These are phyloP conservation scores for Nicotiana undulata DNA, from an alignment of 257 asterid genomes.

Conservation along the genomic window DNA sequence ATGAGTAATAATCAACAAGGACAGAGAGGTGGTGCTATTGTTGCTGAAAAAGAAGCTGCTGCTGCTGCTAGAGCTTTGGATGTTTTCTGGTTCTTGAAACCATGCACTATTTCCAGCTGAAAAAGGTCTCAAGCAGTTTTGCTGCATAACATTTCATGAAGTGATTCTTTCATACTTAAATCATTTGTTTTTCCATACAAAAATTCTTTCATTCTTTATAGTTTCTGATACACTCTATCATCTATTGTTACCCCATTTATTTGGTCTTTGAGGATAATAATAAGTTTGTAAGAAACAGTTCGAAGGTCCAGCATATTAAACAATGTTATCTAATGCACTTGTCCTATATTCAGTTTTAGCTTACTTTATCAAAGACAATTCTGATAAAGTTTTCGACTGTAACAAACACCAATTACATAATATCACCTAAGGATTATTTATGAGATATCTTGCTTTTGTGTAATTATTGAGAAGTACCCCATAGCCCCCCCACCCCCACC, in stretches of 20 bases:
- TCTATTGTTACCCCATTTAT: background rate
- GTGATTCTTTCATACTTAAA: slow-evolving; percentile 39
- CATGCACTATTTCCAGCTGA: slow-evolving; percentile 74
- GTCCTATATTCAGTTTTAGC: background rate
- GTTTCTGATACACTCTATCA: background rate
- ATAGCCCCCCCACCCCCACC: too few species aligned
- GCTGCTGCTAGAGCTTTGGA: slow-evolving; percentile 69
- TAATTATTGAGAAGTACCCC: too few species aligned
- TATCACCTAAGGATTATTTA: too few species aligned
- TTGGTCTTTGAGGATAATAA: background rate
- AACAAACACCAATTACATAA: too few species aligned
- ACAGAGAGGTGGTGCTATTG: slow-evolving; percentile 8
- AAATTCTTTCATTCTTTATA: slow-evolving; percentile 5
- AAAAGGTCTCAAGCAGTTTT: background rate
- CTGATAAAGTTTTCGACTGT: too few species aligned
- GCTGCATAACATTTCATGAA: background rate
- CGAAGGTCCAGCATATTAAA: background rate
- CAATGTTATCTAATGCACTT: background rate
- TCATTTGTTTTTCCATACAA: background rate
- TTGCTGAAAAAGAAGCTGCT: slow-evolving; percentile 59
- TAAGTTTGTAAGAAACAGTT: background rate
- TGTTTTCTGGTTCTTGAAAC: slow-evolving; percentile 95
- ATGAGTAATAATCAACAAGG: slow-evolving; percentile 21
- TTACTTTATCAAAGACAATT: too few species aligned
- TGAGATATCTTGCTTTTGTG: too few species aligned